phyloP scores from a whole-genome alignment of 306 rosid species.

The Prunus padus region DNA sequence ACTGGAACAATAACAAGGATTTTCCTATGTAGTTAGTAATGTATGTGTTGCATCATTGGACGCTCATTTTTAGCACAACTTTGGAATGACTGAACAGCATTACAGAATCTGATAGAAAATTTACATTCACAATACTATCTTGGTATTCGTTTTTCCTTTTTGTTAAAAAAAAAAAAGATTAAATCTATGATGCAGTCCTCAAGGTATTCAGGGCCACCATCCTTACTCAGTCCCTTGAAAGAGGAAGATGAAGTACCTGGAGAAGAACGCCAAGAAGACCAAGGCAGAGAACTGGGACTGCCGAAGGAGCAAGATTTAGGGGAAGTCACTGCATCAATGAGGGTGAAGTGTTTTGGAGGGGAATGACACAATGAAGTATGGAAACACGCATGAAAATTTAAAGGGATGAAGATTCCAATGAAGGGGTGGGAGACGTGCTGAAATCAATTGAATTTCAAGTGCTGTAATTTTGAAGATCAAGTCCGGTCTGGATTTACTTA shows the following conservation, averaged over 20 bases:
- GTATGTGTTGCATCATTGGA: not conserved
- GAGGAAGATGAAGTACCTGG: not conserved
- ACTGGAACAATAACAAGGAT: not conserved
- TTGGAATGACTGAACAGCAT: not conserved
- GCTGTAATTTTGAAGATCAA: too few species aligned
- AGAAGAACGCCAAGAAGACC: not conserved
- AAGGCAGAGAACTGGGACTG: not conserved
- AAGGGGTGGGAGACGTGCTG: too few species aligned
- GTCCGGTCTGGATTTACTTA: too few species aligned
- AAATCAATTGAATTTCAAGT: too few species aligned
- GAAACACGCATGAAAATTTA: not conserved
- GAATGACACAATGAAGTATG: not conserved
- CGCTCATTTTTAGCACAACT: not conserved
- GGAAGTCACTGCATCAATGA: not conserved
- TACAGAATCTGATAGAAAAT: not conserved
- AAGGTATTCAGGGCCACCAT: not conserved
- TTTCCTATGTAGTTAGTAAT: not conserved
- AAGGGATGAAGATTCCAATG: not conserved
- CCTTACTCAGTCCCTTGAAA: slow-evolving; percentile 3
- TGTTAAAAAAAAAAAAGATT: not conserved
- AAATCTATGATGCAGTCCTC: slow-evolving; percentile 6
- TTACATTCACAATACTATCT: not conserved
- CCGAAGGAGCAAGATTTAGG: not conserved
- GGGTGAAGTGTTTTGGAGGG: not conserved
- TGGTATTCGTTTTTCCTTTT: not conserved